A percentile compares a stretch with the other conserved stretches of the same genome.
Evolutionary conservation across 2,329 filamentous ascomycete genomes (phyloP).

Genomic region (Calonectria henricotiae): DNA sequence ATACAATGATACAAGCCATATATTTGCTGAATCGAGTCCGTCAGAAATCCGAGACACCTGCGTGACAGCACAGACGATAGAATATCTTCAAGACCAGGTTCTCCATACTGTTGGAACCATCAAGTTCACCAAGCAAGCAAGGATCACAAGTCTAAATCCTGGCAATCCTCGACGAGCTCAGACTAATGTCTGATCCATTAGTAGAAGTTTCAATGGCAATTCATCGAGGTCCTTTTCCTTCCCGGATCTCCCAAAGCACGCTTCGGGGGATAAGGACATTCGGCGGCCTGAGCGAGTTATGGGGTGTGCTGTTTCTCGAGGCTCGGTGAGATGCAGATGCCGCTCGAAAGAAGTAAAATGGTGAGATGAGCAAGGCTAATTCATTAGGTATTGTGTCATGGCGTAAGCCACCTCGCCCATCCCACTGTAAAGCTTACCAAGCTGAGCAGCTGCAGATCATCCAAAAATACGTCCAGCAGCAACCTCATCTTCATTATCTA

Average conservation of each 20-base stretch:
- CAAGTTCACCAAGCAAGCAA: conserved; percentile 28
- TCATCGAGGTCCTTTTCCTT: conserved; percentile 1
- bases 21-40: background rate
- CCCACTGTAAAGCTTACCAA: conserved; percentile 88
- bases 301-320: background rate
- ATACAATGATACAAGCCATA: background rate
- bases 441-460: conserved; percentile 89
- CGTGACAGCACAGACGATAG: conserved; percentile 21
- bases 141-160: conserved; percentile 32
- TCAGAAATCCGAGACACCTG: conserved; percentile 17
- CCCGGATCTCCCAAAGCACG: background rate
- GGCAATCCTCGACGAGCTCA: background rate
- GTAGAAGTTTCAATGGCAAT: background rate
- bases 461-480: conserved; percentile 75
- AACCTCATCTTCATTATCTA: background rate
- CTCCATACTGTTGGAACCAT: conserved; percentile 17
- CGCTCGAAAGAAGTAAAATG: conserved; percentile 37
- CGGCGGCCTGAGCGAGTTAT: background rate
- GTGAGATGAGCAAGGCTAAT: conserved; percentile 78
- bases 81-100: conserved; percentile 1
- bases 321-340: background rate
- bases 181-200: conserved; percentile 9
- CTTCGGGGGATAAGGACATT: background rate
- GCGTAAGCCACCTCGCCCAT: conserved; percentile 80
- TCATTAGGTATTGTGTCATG: conserved; percentile 87